Percentiles rank a stretch among this genome's conserved stretches.
These are phyloP conservation scores for Sordariomycetes sp. DNA, from an alignment of 2,329 filamentous ascomycete species.

Conservation along the genomic window DNA sequence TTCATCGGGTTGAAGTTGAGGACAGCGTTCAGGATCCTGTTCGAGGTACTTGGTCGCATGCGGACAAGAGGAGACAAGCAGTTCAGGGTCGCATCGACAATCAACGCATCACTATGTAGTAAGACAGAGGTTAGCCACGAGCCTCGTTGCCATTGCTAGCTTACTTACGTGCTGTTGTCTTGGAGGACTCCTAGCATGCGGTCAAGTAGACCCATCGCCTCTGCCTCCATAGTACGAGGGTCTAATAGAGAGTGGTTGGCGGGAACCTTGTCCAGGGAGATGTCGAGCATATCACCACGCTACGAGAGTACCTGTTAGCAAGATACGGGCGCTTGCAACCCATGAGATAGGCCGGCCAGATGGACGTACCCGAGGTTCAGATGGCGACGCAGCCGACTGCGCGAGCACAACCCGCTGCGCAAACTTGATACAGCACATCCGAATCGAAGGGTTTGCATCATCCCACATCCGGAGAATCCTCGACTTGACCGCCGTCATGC, in stretches of 20 bases:
- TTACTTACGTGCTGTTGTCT: slow-evolving; percentile 64
- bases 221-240: slow-evolving; percentile 73
- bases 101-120: slow-evolving; percentile 58
- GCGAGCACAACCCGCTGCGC: slow-evolving; percentile 84
- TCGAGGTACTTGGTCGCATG: slow-evolving; percentile 65
- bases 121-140: not conserved
- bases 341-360: too few species aligned
- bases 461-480: slow-evolving; percentile 87
- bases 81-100: slow-evolving; percentile 87
- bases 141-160: not conserved
- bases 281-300: slow-evolving; percentile 46
- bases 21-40: slow-evolving; percentile 73
- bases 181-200: slow-evolving; percentile 75
- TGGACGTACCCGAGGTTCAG: slow-evolving; percentile 64
- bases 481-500: slow-evolving; percentile 78
- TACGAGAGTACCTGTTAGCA: slow-evolving; percentile 11
- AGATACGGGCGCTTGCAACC: not conserved
- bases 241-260: slow-evolving; percentile 71
- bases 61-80: slow-evolving; percentile 73
- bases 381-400: slow-evolving; percentile 72
- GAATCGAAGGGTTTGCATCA: slow-evolving; percentile 57
- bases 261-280: slow-evolving; percentile 77
- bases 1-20: slow-evolving; percentile 87
- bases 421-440: slow-evolving; percentile 95
- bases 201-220: slow-evolving; percentile 82